These are phyloP conservation scores for Anthostomella pinea DNA, from an alignment of 2,329 filamentous ascomycete species.

Conservation along the genomic window DNA sequence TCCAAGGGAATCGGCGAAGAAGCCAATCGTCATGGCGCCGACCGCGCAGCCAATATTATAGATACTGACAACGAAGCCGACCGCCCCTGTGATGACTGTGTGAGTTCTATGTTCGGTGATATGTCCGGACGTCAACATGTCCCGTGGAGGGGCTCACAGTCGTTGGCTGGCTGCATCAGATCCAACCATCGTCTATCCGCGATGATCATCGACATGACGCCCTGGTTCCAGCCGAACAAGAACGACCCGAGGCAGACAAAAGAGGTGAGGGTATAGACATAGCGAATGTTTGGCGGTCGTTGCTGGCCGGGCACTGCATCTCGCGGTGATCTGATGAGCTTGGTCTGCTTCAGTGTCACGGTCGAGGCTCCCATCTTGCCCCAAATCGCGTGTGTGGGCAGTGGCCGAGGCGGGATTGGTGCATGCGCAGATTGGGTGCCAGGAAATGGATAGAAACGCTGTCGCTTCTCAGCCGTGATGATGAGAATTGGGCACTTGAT, in stretches of 20 bases:
- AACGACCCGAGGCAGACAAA: slow-evolving; percentile 29
- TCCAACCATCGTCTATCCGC: slow-evolving; percentile 29
- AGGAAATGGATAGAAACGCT: no score
- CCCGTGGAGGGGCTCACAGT: slow-evolving; percentile 15
- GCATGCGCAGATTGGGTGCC: no score
- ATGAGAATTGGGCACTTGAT: no score
- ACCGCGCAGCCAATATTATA: slow-evolving; percentile 32
- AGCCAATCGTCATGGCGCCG: slow-evolving; percentile 28
- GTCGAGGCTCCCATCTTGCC: no score
- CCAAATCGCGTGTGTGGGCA: no score
- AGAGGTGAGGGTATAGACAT: slow-evolving; percentile 30
- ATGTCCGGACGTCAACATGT: background rate
- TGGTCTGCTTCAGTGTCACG: no score
- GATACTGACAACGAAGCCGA: slow-evolving; percentile 31
- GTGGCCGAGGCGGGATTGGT: no score
- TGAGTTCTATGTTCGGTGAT: background rate
- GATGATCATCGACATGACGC: slow-evolving; percentile 33
- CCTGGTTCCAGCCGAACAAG: slow-evolving; percentile 32
- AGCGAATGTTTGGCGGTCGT: slow-evolving; percentile 27
- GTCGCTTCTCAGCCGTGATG: no score
- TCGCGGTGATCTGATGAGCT: no score
- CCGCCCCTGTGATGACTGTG: slow-evolving; percentile 15
- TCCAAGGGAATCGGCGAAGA: slow-evolving; percentile 27
- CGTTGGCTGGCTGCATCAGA: slow-evolving; percentile 29
- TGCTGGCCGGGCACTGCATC: no score